A percentile compares a stretch with the other conserved stretches of the same genome.
phyloP scores from a whole-genome alignment of 345 rosid species.

The Stellera chamaejasme region DNA sequence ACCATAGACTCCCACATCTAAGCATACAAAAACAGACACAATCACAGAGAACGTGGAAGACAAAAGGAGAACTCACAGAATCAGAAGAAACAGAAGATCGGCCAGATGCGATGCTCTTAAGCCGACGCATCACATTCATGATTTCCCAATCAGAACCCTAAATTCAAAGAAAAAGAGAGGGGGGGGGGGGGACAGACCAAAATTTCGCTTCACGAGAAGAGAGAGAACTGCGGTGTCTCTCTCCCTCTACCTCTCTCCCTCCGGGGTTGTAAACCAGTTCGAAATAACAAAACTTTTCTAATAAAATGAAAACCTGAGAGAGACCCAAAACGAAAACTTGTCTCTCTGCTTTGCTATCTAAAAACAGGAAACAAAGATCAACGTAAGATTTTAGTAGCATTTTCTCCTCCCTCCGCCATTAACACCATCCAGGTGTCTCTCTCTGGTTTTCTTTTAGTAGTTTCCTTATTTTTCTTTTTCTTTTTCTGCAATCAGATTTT shows the following conservation, averaged over 20 bases:
- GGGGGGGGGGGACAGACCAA: conserved; percentile 4
- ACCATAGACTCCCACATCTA: too few relatives aligned
- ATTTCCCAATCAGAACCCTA: conserved; percentile 24
- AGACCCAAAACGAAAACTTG: conserved; percentile 4
- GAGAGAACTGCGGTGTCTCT: conserved; percentile 17
- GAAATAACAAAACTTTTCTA: neutral
- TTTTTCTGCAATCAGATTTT: conserved; percentile 19
- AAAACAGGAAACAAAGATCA: neutral
- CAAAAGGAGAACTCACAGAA: conserved; percentile 35
- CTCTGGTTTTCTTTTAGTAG: conserved; percentile 11
- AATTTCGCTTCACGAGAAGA: conserved; percentile 24
- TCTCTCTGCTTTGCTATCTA: neutral
- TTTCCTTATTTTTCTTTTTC: conserved; percentile 12
- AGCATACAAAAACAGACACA: too few relatives aligned
- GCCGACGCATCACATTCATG: conserved; percentile 94
- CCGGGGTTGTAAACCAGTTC: neutral
- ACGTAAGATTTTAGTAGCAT: neutral
- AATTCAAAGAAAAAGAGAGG: neutral
- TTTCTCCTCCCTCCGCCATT: conserved; percentile 6
- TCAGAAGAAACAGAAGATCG: conserved; percentile 79
- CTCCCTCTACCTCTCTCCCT: conserved; percentile 19
- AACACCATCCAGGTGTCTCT: conserved; percentile 18
- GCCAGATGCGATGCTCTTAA: conserved; percentile 96
- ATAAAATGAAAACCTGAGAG: neutral
- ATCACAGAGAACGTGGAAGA: neutral